Conservation (phyloP, 164 flowering plant genomes). For the Litsea cubeba region DNA sequence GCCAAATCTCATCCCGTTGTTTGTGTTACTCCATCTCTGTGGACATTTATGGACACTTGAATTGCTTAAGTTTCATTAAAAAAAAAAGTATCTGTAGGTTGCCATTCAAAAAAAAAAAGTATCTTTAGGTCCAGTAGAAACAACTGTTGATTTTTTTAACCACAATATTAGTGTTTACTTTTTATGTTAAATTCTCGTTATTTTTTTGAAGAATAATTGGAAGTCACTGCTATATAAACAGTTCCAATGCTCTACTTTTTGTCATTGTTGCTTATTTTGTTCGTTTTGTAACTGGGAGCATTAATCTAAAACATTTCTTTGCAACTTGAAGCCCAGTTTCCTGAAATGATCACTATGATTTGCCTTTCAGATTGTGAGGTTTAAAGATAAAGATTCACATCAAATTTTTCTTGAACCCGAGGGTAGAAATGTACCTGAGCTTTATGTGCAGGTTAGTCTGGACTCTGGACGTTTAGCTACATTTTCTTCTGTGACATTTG, state of each 20-base stretch:
- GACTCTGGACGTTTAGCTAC: not conserved
- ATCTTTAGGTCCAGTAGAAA: too few species aligned
- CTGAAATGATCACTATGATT: not conserved
- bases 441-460: conserved; percentile 83
- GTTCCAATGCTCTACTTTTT: not conserved
- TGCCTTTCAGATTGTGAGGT: conserved; percentile 74
- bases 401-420: conserved; percentile 97
- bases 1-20: not conserved
- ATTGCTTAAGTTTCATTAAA: not conserved
- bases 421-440: conserved; percentile 89
- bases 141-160: not conserved
- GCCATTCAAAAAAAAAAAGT: too few species aligned
- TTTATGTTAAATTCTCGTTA: not conserved
- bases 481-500: not conserved
- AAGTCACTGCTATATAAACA: not conserved
- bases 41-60: not conserved
- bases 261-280: not conserved
- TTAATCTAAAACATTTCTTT: not conserved
- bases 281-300: not conserved
- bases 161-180: not conserved
- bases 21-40: not conserved
- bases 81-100: too few species aligned
- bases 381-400: conserved; percentile 94
- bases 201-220: too few species aligned
- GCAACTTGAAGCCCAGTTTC: not conserved